A percentile compares a stretch with the other conserved stretches of the same genome.
These are phyloP conservation scores for Pecoramyces ruminantium DNA, from an alignment of 192 early-diverging fungal species.

Conservation along the genomic window DNA sequence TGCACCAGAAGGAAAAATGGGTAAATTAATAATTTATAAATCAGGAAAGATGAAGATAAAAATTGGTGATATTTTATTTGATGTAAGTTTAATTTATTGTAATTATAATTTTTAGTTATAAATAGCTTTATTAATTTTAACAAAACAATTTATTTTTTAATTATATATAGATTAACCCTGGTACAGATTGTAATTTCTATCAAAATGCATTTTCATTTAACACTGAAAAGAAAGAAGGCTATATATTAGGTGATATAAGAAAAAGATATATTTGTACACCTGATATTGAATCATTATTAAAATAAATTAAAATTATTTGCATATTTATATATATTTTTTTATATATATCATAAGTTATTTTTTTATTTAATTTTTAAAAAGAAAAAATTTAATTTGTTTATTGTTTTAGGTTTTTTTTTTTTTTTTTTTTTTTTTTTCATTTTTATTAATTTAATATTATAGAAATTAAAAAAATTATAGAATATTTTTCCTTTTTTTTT, in stretches of 20 bases:
- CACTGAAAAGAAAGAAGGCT: slow-evolving; percentile 19
- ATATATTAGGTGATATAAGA: slow-evolving; percentile 35
- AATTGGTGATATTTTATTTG: slow-evolving; percentile 39
- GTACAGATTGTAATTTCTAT: slow-evolving; percentile 30
- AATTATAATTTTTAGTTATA: background rate
- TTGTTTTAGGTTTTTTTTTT: too few relatives aligned
- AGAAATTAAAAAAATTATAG: too few relatives aligned
- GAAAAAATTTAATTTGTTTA: too few relatives aligned
- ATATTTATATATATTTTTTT: too few relatives aligned
- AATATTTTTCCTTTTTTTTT: too few relatives aligned
- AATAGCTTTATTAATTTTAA: background rate
- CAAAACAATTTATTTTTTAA: background rate
- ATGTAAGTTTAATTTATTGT: slow-evolving; percentile 16
- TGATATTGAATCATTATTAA: slow-evolving; percentile 18
- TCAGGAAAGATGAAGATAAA: slow-evolving; percentile 46
- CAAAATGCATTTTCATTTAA: slow-evolving; percentile 45
- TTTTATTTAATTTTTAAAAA: too few relatives aligned
- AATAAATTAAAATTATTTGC: background rate
- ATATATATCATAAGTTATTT: too few relatives aligned
- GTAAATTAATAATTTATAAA: slow-evolving; percentile 39
- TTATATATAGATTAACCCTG: slow-evolving; percentile 14
- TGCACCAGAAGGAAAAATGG: slow-evolving; percentile 30
- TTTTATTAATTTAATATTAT: too few relatives aligned
- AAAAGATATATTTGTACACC: slow-evolving; percentile 42
- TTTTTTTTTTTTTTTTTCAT: too few relatives aligned